Evolutionary conservation across 2,329 filamentous ascomycete genomes (phyloP), one percentile per base, ranked within the genome.

Genomic region (Dissoconium aciculare): DNA sequence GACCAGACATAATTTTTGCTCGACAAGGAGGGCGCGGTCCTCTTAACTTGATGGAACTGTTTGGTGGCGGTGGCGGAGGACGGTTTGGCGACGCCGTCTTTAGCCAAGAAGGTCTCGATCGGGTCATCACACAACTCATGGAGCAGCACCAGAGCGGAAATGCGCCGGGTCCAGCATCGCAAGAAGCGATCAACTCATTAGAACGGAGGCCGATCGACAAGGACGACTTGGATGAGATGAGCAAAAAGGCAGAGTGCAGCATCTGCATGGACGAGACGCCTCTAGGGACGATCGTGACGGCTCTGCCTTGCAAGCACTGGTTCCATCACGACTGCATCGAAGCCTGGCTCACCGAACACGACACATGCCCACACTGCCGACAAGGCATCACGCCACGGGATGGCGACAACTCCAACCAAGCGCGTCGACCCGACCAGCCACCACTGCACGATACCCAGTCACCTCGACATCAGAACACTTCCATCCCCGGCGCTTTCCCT

Each of bases 251-350:
- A 1, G 85, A 94, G 49, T 98, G 89, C 54, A 85, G 81, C 19
- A 93, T 98, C 35, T 98, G 89, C 56, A 92, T 95, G 62, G 84
- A 94, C 33, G 71, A 80, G 15, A 76, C 91, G 38, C 66, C 71
- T 15, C 50, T 79, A 19, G 78, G 74, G 8, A 74, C 80, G 16
- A 73, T 80, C 50, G 81, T 87, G 4, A 70, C 79, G 0, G 67
- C 76, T 27, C 57, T 98, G 30, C 84, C 84, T 0, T 98, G 89
- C 57, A 78, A 73, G 36, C 89, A 98, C 50, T 93, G 83, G 82
- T 95, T 93, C 53, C 87, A 94, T 49, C 75, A 76, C 35, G 63
- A 70, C 15, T 95, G 87, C 46, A 79, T 89, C 17, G 67, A 73
- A 14, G 64, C 79, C 29, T 95, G 87, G 87, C 59, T 95, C 30